Base-by-base conservation (phyloP, 2,329 filamentous ascomycete species). In the Arachnopeziza araneosa region DNA sequence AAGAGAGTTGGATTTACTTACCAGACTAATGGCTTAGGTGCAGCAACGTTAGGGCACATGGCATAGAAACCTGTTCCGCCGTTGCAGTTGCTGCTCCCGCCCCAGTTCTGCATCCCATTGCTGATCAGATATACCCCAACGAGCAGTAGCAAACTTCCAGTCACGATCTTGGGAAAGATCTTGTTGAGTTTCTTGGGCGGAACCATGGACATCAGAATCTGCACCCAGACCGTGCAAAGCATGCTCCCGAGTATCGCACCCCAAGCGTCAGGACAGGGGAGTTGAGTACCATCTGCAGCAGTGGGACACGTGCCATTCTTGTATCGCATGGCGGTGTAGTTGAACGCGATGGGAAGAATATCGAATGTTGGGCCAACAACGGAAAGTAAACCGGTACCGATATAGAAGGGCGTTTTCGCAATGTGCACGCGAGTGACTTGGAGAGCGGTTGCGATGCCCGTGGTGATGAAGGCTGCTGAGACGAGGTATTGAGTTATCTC, bases 321-420 rank as follows among this genome's bases (percentile, higher is more conserved):
- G 67, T 90, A 89, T 80, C 85, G 87, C 70, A 87, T 84, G 2
- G 73, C 66, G 9, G 87, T 79, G 1, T 85, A 85, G 22, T 83
- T 84, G 3, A 80, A 80, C 1, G 85, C 84, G 8, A 88, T 83
- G 1, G 86, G 83, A 54, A 89, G 83, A 22, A 84, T 86, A 10
- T 86, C 79, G 67, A 89, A 89, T 0, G 84, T 87, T 6, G 85
- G 87, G 10, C 86, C 86, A 1, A 88, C 85, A 0, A 89, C 85
- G 0, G 84, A 87, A 52, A 89, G 83, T 62, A 89, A 71, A 4
- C 86, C 86, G 0, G 86, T 89, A 10, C 86, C 83, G 60, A 86
- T 73, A 63, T 78, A 85, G 68, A 87, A 89, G 1, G 83, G 84
- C 0, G 85, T 86, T 61, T 78, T 78, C 64, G 76, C 80, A 60